phyloP scores from a whole-genome alignment of 2,329 filamentous ascomycete species.

The Penicillium olsonii region DNA sequence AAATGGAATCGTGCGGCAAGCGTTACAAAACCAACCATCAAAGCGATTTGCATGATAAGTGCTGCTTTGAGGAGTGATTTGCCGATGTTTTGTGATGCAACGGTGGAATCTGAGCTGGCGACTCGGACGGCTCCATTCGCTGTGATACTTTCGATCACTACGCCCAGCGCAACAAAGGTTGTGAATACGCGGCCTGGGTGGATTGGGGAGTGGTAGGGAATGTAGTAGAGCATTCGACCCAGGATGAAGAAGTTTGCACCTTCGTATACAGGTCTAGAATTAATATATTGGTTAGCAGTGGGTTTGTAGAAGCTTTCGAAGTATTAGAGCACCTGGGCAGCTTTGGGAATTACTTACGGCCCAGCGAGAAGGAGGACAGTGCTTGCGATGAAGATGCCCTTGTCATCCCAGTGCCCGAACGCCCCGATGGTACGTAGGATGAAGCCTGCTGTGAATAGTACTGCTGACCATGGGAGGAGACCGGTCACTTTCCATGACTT shows the following conservation, averaged over 20 bases:
- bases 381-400: constrained; percentile 41
- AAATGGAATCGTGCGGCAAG: constrained; percentile 51
- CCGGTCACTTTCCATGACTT: constrained; percentile 46
- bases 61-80: constrained; percentile 52
- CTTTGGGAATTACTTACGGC: constrained; percentile 39
- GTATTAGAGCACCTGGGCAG: too few species aligned
- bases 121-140: constrained; percentile 53
- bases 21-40: constrained; percentile 53
- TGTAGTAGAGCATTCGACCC: constrained; percentile 52
- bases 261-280: constrained; percentile 42
- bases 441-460: constrained; percentile 44
- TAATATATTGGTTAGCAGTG: neutral
- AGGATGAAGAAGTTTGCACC: constrained; percentile 56
- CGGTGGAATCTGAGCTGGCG: constrained; percentile 41
- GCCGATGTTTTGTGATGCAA: constrained; percentile 43
- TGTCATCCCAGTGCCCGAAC: constrained; percentile 38
- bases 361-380: constrained; percentile 42
- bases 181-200: constrained; percentile 62
- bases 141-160: constrained; percentile 51
- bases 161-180: constrained; percentile 56
- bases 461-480: constrained; percentile 44
- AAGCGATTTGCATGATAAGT: constrained; percentile 52
- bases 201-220: constrained; percentile 51
- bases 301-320: too few species aligned
- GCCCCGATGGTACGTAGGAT: constrained; percentile 38